Conservation (phyloP, 163 green algal genomes). For the Scenedesmus sp. region DNA sequence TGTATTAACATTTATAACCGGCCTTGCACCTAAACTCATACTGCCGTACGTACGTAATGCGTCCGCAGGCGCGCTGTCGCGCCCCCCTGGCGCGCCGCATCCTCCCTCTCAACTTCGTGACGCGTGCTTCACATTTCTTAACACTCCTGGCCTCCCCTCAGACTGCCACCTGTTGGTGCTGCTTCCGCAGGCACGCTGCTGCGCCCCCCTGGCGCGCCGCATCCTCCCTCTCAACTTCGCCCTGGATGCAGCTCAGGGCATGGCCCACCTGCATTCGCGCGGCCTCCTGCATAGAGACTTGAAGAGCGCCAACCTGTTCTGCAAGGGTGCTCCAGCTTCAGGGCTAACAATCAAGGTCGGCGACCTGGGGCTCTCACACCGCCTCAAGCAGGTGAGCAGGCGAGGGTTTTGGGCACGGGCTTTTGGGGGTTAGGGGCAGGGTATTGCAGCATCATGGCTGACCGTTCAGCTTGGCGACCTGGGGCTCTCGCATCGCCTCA, state of each 20-base stretch:
- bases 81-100: no score
- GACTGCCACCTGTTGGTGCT: no score
- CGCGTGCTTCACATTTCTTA: no score
- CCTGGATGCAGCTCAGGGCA: not conserved
- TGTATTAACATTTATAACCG: no score
- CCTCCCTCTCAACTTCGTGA: no score
- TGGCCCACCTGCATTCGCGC: not conserved
- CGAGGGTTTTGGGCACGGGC: no score
- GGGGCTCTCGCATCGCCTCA: not conserved
- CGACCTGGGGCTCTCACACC: not conserved
- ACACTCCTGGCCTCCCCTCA: no score
- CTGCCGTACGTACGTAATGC: no score
- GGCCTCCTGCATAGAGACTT: not conserved
- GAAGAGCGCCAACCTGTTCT: slow-evolving; percentile 17
- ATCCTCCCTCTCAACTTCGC: not conserved
- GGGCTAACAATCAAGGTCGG: not conserved
- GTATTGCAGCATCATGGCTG: not conserved
- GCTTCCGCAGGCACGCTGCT: no score
- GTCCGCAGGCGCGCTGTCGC: no score
- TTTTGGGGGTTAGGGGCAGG: not conserved
- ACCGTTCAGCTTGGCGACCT: not conserved
- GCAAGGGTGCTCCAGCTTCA: not conserved
- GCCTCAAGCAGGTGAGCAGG: not conserved
- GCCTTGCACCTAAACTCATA: no score
- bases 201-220: not conserved